Evolutionary conservation across 2,329 filamentous ascomycete species (phyloP).

Genomic region (Beauveria pseudobassiana): DNA sequence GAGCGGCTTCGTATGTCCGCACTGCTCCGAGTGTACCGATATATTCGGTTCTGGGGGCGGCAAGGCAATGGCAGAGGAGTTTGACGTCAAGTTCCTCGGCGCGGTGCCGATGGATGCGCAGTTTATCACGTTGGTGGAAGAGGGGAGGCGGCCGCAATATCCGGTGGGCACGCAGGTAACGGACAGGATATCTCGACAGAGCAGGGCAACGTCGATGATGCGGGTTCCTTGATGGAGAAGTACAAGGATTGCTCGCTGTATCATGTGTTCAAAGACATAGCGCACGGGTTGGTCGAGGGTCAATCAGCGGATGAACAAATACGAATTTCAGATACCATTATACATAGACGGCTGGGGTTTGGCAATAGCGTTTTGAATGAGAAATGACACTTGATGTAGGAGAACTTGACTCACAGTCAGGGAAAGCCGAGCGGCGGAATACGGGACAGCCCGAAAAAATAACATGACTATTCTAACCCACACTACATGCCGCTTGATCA

Average conservation of each 20-base stretch:
- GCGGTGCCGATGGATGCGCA: slow-evolving; percentile 87
- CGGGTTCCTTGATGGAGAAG: slow-evolving; percentile 55
- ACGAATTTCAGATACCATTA: not conserved
- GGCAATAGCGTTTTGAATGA: not conserved
- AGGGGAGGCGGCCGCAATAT: slow-evolving; percentile 56
- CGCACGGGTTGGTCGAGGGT: slow-evolving; percentile 31
- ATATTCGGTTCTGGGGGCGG: slow-evolving; percentile 90
- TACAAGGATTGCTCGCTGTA: slow-evolving; percentile 65
- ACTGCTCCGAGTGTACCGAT: slow-evolving; percentile 80
- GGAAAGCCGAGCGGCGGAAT: too few species aligned
- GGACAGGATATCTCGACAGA: slow-evolving; percentile 44
- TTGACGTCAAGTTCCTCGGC: slow-evolving; percentile 75
- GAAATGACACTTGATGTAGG: not conserved
- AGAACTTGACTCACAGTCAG: too few species aligned
- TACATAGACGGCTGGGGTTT: not conserved
- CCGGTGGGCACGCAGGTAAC: slow-evolving; percentile 58
- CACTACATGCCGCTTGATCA: too few species aligned
- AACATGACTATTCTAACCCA: too few species aligned
- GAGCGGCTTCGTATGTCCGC: slow-evolving; percentile 80
- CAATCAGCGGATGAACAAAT: slow-evolving; percentile 7
- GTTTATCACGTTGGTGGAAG: slow-evolving; percentile 82
- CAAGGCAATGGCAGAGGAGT: slow-evolving; percentile 79
- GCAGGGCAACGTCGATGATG: slow-evolving; percentile 16
- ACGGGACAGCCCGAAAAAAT: too few species aligned
- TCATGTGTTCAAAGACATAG: slow-evolving; percentile 61